Base-by-base conservation (phyloP, 2,329 filamentous ascomycete species). In the Aspergillus japonicus region DNA sequence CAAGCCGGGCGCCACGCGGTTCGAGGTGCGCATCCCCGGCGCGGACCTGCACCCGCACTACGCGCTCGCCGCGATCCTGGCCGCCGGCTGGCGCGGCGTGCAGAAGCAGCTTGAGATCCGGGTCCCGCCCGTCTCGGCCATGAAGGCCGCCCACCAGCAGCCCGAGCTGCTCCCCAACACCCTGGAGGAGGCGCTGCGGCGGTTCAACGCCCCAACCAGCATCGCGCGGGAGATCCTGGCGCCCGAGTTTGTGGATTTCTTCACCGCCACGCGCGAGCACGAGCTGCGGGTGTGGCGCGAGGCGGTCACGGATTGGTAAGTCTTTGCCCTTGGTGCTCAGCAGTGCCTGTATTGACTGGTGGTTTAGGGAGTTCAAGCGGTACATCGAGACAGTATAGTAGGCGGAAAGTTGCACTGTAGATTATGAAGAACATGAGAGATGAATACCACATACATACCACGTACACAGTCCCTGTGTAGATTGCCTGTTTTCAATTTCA, bases 241-340 rank as follows among this genome's bases (percentile, higher is more conserved):
- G 0, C 89, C 96, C 69, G 91, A 90, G 11, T 98, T 98, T 78
- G 94, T 98, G 4, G 92, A 97, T 14, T 94, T 97, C 75, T 98
- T 88, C 78, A 91, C 88, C 12, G 94, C 93, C n/a, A 96, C 93
- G 19, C 85, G 94, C 64, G 88, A 96, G 74, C 93, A 98, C 76
- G 94, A 98, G 78, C 83, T 94, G 58, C 81, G 89, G 62, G 78
- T 96, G 8, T 98, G 90, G 89, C 92, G 97, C 68, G 93, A 97
- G 75, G 92, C 92, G 1, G 93, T 97, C 11, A 97, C 93, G 23
- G 94, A 97, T 76, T 97, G 94, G 92, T 93, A 82, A 76, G 89
- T 87, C 1, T 2, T 12, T 7, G 31, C 4, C 23, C 2, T 11
- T 31, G 16, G 7, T 10, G 26, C 7, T 23, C 2, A 2, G 21